Evolutionary conservation across 2,329 filamentous ascomycete genomes (phyloP), one percentile per base, ranked within the genome.

Genomic region (Plenodomus lindquistii): DNA sequence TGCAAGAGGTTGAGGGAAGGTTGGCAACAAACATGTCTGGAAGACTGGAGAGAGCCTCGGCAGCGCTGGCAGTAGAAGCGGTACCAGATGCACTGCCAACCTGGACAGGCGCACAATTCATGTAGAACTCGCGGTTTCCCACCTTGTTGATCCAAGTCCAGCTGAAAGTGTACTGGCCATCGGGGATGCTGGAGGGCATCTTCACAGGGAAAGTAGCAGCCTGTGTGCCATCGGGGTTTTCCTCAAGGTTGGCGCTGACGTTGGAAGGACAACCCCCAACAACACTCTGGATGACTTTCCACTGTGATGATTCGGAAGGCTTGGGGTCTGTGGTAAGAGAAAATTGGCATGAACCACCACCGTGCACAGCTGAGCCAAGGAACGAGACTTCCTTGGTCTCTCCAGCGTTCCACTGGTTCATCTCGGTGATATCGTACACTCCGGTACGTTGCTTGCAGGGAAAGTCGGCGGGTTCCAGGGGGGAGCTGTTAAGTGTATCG

Each of bases 61-160:
- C 45, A 8, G 36, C 62, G 3, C 48, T 50, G 2, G 42, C 43
- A 2, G 57, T 36, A 1, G 60, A 57, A 6, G 50, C 55, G 13
- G 49, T 71, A 46, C 83, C 62, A 44, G 72, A 68, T 18, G 75
- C 74, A 3, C 72, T 75, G 0, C 82, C 83, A 19, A 97, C 79
- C 0, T 79, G 81, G 40, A 96, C 72, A 0, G 89, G 84, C 0
- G 88, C 90, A 62, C 93, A 99, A 81, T 96, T 95, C 91, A 96
- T 96, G 80, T 97, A 97, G 81, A 96, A 91, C 70, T 97, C 94
- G 1, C 92, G 86, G 77, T 96, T 96, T 2, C 94, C 94, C 9
- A 96, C 66, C 50, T 87, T 88, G 74, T 97, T 97, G 74, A 96
- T 85, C 94, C 94, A 97, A 0, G 91, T 91, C 91, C 92, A 97